Percentiles rank a stretch among this genome's conserved stretches.
Conservation (phyloP, 345 rosid genomes). For the Salix caprea region DNA sequence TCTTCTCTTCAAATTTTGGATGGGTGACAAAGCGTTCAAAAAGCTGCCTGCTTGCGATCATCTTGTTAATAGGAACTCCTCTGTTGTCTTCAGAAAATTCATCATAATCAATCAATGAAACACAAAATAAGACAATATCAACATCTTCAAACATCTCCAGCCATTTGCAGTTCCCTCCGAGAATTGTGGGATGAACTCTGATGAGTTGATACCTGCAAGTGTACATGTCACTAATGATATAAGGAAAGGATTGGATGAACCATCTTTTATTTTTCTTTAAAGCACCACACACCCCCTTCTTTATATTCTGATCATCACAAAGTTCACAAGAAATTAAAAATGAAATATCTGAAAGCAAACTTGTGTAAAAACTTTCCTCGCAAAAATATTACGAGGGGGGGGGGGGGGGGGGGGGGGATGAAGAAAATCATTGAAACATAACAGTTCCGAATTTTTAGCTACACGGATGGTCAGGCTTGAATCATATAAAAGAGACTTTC, state of each 20-base stretch:
- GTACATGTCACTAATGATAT: background rate
- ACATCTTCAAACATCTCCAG: slow-evolving; percentile 81
- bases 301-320: background rate
- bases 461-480: background rate
- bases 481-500: background rate
- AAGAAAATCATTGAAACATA: background rate
- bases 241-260: background rate
- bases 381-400: background rate
- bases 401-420: background rate
- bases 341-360: background rate
- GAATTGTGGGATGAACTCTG: slow-evolving; percentile 58
- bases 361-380: background rate
- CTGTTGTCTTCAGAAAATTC: slow-evolving; percentile 42
- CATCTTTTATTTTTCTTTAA: background rate
- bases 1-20: slow-evolving; percentile 54
- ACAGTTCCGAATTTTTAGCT: background rate
- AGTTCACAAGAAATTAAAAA: background rate
- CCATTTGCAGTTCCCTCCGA: slow-evolving; percentile 79
- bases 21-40: slow-evolving; percentile 54
- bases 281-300: background rate
- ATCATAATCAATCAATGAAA: slow-evolving; percentile 62
- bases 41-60: slow-evolving; percentile 67
- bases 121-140: slow-evolving; percentile 61
- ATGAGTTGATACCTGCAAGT: slow-evolving; percentile 75
- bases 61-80: slow-evolving; percentile 65